A percentile compares a stretch with the other conserved stretches of the same genome.
These are phyloP conservation scores for Cyclotella choctawhatcheeana DNA, from an alignment of 108 stramenopile genomes.

Conservation along the genomic window DNA sequence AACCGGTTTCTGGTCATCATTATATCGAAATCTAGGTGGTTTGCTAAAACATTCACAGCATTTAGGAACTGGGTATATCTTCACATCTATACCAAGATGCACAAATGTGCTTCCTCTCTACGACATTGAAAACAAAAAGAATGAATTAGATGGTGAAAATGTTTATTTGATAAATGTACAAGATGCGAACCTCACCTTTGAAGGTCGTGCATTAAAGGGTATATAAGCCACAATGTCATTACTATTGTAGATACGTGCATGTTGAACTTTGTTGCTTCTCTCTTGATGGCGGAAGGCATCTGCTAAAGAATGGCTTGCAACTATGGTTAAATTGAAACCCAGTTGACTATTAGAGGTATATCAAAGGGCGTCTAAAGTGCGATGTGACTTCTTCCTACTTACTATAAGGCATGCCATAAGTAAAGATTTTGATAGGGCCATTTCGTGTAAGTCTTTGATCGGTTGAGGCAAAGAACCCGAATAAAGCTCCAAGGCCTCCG, in stretches of 20 bases:
- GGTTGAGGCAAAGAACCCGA: constrained; percentile 69
- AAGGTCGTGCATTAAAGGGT: constrained; percentile 45
- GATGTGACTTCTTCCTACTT: too few species aligned
- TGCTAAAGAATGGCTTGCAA: constrained; percentile 56
- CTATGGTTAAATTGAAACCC: too few species aligned
- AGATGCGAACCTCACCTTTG: constrained; percentile 11
- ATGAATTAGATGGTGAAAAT: too few species aligned
- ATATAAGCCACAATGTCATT: constrained; percentile 62
- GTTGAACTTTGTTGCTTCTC: constrained; percentile 53
- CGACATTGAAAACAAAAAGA: too few species aligned
- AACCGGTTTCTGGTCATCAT: constrained; percentile 24
- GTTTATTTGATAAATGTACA: too few species aligned
- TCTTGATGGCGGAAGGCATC: constrained; percentile 70
- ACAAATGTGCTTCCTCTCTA: constrained; percentile 53
- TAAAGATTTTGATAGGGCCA: constrained; percentile 65
- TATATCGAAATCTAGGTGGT: constrained; percentile 40
- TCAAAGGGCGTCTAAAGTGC: too few species aligned
- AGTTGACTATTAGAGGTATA: too few species aligned
- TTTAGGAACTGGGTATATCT: constrained; percentile 34
- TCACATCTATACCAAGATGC: constrained; percentile 63
- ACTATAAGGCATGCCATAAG: constrained; percentile 69
- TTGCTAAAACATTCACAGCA: constrained; percentile 21
- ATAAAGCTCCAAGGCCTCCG: constrained; percentile 61
- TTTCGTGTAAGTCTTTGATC: constrained; percentile 70
- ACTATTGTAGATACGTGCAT: constrained; percentile 58